Percentiles rank a stretch among this genome's conserved stretches.
Evolutionary conservation across 129 eudicot species (phyloP).

Genomic region (Saussurea involucrata): DNA sequence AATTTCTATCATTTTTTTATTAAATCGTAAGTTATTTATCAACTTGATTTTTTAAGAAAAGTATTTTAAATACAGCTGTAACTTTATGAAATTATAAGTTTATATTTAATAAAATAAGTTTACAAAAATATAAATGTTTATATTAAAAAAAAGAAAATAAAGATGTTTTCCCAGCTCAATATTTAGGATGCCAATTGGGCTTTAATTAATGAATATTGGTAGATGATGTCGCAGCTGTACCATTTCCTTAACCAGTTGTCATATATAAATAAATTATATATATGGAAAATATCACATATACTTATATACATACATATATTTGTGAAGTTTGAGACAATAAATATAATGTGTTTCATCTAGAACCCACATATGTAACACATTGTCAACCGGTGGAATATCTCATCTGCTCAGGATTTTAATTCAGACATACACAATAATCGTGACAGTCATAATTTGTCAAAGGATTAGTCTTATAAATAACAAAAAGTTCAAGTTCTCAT

Average conservation of each 20-base stretch:
- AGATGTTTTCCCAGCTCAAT: conserved; percentile 25
- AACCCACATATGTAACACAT: neutral
- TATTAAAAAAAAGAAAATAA: neutral
- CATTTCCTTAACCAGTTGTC: conserved; percentile 25
- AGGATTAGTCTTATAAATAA: neutral
- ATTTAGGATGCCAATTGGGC: conserved; percentile 12
- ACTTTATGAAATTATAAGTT: neutral
- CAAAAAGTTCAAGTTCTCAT: neutral
- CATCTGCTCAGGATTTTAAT: too few species aligned
- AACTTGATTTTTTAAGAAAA: neutral
- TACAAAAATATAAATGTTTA: neutral
- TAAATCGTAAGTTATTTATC: too few species aligned
- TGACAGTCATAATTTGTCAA: too few species aligned
- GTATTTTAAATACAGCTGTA: neutral
- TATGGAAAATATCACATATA: neutral
- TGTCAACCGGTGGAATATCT: too few species aligned
- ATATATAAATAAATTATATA: neutral
- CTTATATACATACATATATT: neutral
- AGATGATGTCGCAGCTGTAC: conserved; percentile 28
- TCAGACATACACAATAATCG: too few species aligned
- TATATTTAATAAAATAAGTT: neutral
- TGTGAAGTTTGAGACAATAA: neutral
- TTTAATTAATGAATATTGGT: conserved; percentile 28
- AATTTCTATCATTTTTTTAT: too few species aligned
- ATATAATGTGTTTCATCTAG: neutral